Evolutionary conservation across 73 alveolate genomes (phyloP).

Genomic region (Blepharisma japonicum): DNA sequence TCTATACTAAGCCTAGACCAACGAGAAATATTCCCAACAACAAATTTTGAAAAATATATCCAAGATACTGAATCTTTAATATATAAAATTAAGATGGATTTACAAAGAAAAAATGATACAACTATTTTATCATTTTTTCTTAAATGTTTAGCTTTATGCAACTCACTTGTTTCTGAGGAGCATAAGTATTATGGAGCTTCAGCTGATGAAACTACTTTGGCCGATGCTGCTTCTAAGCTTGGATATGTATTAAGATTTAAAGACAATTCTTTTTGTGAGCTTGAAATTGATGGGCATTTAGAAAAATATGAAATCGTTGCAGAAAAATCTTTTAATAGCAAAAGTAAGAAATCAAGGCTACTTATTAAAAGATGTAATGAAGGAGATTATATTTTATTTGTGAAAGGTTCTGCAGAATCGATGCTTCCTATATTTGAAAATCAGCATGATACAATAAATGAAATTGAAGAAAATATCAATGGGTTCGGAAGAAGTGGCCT

Average conservation of each 20-base stretch:
- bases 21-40: too few relatives aligned
- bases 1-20: too few relatives aligned
- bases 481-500: background rate
- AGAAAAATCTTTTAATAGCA: background rate
- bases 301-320: constrained; percentile 1
- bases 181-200: constrained; percentile 16
- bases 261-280: background rate
- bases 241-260: background rate
- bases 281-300: background rate
- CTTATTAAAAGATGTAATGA: background rate
- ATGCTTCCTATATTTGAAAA: constrained; percentile 7
- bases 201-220: constrained; percentile 29
- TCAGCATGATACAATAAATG: background rate
- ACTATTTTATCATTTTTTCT: background rate
- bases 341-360: background rate
- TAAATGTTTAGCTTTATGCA: constrained; percentile 22
- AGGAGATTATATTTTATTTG: background rate
- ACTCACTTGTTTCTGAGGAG: background rate
- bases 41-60: too few relatives aligned
- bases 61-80: too few relatives aligned
- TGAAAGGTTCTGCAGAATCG: background rate
- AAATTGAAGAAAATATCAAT: background rate
- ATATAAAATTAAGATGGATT: too few relatives aligned
- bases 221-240: constrained; percentile 17
- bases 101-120: too few relatives aligned